These are phyloP conservation scores for Phaeosphaeria sp. DNA, from an alignment of 2,329 filamentous ascomycete species.

Conservation along the genomic window DNA sequence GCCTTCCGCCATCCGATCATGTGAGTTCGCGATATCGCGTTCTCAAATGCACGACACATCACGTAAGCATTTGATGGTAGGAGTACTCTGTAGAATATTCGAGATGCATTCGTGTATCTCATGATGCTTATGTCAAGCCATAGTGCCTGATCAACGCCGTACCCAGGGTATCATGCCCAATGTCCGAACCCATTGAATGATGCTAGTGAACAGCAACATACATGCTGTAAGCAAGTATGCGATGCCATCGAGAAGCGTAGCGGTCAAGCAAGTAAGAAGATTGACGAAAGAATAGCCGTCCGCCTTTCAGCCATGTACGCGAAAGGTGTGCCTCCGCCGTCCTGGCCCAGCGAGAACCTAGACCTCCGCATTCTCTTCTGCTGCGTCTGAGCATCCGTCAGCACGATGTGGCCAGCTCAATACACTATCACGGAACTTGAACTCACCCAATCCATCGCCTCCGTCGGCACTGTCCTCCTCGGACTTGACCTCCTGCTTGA, in stretches of 20 bases:
- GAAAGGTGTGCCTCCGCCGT: background rate
- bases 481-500: slow-evolving; percentile 9
- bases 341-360: background rate
- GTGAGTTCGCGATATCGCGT: background rate
- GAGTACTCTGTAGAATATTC: background rate
- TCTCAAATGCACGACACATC: background rate
- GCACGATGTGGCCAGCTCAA: slow-evolving; percentile 14
- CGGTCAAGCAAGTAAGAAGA: background rate
- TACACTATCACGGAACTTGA: slow-evolving; percentile 8
- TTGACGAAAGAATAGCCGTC: background rate
- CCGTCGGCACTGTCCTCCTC: slow-evolving; percentile 20
- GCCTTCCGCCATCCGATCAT: background rate
- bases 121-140: background rate
- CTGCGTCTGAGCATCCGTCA: slow-evolving; percentile 16
- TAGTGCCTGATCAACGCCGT: background rate
- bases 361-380: slow-evolving; percentile 2
- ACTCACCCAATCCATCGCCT: slow-evolving; percentile 28
- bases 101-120: background rate
- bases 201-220: background rate
- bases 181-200: background rate
- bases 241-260: background rate
- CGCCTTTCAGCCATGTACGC: background rate
- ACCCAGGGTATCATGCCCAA: slow-evolving; percentile 1
- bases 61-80: background rate
- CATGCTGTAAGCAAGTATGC: background rate